A percentile compares a stretch with the other conserved stretches of the same genome.
Evolutionary conservation across 768 basidiomycete species (phyloP).

Genomic region (Boletus vinaceobasis): DNA sequence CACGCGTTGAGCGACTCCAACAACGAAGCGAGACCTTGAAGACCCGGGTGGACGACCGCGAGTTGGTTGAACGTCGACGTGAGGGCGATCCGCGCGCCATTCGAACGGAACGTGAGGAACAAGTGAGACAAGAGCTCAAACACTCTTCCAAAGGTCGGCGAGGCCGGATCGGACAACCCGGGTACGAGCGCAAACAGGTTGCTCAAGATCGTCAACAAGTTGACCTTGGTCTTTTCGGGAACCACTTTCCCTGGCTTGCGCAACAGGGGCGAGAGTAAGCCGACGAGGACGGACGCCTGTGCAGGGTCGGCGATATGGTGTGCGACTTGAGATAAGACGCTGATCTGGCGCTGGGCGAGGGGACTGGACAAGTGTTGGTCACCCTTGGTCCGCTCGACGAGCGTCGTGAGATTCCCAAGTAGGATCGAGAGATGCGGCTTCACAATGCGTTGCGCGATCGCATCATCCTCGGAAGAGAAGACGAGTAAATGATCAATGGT

Average conservation of each 20-base stretch:
- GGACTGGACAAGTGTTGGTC: slow-evolving; percentile 50
- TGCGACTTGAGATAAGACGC: slow-evolving; percentile 75
- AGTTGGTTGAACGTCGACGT: slow-evolving; percentile 60
- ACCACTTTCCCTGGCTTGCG: slow-evolving; percentile 72
- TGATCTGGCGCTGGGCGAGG: slow-evolving; percentile 77
- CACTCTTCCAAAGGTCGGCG: slow-evolving; percentile 45
- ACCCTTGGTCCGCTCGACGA: slow-evolving; percentile 63
- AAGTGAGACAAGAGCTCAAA: slow-evolving; percentile 70
- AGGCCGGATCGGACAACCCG: slow-evolving; percentile 48
- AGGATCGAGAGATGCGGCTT: slow-evolving; percentile 70
- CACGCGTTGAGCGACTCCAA: slow-evolving; percentile 79
- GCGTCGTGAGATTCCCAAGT: slow-evolving; percentile 63
- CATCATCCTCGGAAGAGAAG: slow-evolving; percentile 48
- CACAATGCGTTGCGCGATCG: slow-evolving; percentile 51
- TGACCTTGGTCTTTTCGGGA: slow-evolving; percentile 81
- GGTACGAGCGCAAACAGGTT: slow-evolving; percentile 65
- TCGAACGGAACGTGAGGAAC: slow-evolving; percentile 73
- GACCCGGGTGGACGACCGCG: slow-evolving; percentile 35
- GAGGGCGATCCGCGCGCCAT: slow-evolving; percentile 67
- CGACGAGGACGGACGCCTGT: slow-evolving; percentile 71
- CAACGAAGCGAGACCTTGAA: slow-evolving; percentile 50
- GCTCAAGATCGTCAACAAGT: slow-evolving; percentile 69
- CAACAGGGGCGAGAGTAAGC: slow-evolving; percentile 75
- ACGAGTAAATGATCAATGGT: slow-evolving; percentile 70
- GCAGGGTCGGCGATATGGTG: slow-evolving; percentile 63